Conservation (phyloP, 441 rosid genomes). For the Hura crepitans region DNA sequence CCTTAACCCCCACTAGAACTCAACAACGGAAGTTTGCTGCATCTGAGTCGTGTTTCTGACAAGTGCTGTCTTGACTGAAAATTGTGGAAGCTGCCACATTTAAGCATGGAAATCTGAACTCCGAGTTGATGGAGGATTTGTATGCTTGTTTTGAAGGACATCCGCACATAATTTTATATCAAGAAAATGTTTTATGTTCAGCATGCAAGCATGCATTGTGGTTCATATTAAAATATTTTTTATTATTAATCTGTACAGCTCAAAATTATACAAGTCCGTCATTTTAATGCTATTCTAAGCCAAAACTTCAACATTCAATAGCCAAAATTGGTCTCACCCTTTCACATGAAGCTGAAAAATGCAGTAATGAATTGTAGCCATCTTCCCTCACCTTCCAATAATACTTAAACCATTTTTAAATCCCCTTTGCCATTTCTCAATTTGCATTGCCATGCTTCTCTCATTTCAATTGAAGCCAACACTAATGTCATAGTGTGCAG, state of each 20-base stretch:
- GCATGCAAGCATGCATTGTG: neutral
- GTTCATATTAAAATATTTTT: neutral
- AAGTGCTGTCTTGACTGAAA: neutral
- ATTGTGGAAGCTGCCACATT: slow-evolving; percentile 15
- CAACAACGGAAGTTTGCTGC: slow-evolving; percentile 37
- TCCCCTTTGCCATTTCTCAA: slow-evolving; percentile 1
- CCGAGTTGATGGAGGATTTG: slow-evolving; percentile 18
- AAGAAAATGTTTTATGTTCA: neutral
- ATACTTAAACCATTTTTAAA: neutral
- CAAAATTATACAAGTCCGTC: neutral
- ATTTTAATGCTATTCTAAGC: neutral
- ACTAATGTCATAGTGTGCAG: neutral
- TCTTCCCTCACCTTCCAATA: neutral
- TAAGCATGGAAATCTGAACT: slow-evolving; percentile 11
- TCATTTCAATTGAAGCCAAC: neutral
- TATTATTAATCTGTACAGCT: neutral
- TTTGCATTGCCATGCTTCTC: neutral
- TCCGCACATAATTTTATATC: neutral
- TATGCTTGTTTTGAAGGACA: slow-evolving; percentile 1
- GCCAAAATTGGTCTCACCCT: neutral
- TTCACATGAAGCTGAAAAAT: neutral
- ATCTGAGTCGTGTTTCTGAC: slow-evolving; percentile 16
- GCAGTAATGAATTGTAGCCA: neutral
- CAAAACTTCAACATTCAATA: neutral
- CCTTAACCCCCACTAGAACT: slow-evolving; percentile 57